Conservation (phyloP, 768 basidiomycete genomes). For the Termitomyces sp. region DNA sequence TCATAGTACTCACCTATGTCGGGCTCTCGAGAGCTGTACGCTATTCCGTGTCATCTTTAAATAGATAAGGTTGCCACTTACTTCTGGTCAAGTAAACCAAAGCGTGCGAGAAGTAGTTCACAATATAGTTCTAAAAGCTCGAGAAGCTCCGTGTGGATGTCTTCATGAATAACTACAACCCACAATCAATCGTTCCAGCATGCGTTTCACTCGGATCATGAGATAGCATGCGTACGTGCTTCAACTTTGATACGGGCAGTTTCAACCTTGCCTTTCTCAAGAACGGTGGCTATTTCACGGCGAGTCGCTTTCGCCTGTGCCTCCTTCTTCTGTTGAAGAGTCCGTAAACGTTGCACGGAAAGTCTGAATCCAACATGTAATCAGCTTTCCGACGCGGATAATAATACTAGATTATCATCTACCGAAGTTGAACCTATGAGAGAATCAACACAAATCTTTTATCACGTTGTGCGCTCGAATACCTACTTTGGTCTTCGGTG, state of each 20-base stretch:
- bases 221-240: constrained; percentile 49
- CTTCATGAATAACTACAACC: constrained; percentile 71
- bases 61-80: constrained; percentile 29
- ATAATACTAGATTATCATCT: constrained; percentile 6
- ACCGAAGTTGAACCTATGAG: constrained; percentile 18
- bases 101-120: constrained; percentile 89
- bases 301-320: constrained; percentile 69
- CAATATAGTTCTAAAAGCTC: constrained; percentile 94
- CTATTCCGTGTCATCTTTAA: constrained; percentile 6
- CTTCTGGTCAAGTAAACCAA: constrained; percentile 88
- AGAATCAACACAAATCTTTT: neutral
- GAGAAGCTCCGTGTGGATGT: constrained; percentile 80
- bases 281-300: constrained; percentile 73
- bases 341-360: constrained; percentile 80
- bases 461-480: neutral
- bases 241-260: constrained; percentile 85
- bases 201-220: neutral
- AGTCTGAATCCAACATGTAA: constrained; percentile 39
- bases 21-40: constrained; percentile 66
- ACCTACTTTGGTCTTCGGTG: constrained; percentile 16
- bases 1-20: constrained; percentile 55
- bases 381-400: neutral
- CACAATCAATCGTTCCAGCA: neutral
- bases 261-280: constrained; percentile 79
- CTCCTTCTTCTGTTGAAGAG: constrained; percentile 88